Percentiles rank a stretch among this genome's conserved stretches.
Conservation (phyloP, 1,284 basidiomycete species). For the Ganoderma boninense region DNA sequence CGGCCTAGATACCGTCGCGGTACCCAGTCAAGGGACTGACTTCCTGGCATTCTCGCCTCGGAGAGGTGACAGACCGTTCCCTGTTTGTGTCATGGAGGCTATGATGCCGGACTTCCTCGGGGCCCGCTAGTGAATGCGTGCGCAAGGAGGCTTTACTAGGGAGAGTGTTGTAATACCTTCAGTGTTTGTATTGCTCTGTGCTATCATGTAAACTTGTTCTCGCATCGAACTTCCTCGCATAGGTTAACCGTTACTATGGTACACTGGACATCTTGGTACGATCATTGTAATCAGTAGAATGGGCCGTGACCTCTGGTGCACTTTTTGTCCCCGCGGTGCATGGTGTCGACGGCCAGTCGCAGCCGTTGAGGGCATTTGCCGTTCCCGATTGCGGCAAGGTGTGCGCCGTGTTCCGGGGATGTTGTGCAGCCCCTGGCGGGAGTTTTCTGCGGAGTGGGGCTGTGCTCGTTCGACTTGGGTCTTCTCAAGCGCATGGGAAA, state of each 20-base stretch:
- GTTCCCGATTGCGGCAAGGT: neutral
- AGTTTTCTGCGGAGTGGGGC: neutral
- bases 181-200: neutral
- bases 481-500: slow-evolving; percentile 4
- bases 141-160: neutral
- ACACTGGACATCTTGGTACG: neutral
- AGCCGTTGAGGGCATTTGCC: neutral
- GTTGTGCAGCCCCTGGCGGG: neutral
- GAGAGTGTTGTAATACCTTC: neutral
- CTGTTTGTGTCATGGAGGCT: neutral
- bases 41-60: neutral
- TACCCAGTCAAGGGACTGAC: neutral
- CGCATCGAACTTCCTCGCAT: neutral
- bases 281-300: neutral
- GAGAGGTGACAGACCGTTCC: neutral
- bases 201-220: neutral
- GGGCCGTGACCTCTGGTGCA: neutral
- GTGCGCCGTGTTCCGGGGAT: neutral
- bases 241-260: neutral
- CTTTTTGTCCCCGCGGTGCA: neutral
- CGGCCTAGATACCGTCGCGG: slow-evolving; percentile 17
- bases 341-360: neutral
- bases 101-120: neutral
- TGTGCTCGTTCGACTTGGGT: slow-evolving; percentile 2
- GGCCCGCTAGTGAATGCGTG: neutral